Percentiles rank a stretch among this genome's conserved stretches.
Evolutionary conservation across 139 green algal genomes (phyloP).

Genomic region (Chlamydomonas applanata): DNA sequence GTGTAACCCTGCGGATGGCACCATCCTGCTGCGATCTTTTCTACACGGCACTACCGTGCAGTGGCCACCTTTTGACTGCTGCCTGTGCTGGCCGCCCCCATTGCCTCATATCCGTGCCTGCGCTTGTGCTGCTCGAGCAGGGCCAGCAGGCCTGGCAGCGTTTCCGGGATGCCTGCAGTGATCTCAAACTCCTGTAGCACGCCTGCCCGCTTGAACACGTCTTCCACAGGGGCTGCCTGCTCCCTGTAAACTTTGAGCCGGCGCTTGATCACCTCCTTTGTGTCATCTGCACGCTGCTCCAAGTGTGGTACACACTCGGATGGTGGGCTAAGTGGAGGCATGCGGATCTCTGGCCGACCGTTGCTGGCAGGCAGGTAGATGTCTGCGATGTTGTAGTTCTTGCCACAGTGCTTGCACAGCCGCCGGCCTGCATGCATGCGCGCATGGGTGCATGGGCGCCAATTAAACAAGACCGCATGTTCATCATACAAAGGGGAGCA

Average conservation of each 20-base stretch:
- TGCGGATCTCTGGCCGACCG: constrained; percentile 74
- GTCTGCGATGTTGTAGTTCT: constrained; percentile 95
- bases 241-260: constrained; percentile 80
- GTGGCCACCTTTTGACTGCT: no score
- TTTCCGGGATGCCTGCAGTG: constrained; percentile 90
- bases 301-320: constrained; percentile 74
- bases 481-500: no score
- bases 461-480: no score
- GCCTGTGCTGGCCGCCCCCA: no score
- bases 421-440: constrained; percentile 50
- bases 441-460: no score
- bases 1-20: no score
- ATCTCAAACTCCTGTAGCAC: constrained; percentile 93
- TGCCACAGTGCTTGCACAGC: constrained; percentile 88
- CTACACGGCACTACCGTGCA: no score
- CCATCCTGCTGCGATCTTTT: no score
- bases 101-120: background rate
- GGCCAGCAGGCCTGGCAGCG: constrained; percentile 74
- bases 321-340: constrained; percentile 86
- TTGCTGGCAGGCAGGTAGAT: constrained; percentile 76
- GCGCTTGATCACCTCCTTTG: constrained; percentile 71
- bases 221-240: constrained; percentile 81
- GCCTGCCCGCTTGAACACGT: constrained; percentile 71
- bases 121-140: constrained; percentile 31
- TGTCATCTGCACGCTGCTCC: constrained; percentile 84